Evolutionary conservation across 768 basidiomycete genomes (phyloP), one percentile per base, ranked within the genome.

Genomic region (Astraeus odoratus): DNA sequence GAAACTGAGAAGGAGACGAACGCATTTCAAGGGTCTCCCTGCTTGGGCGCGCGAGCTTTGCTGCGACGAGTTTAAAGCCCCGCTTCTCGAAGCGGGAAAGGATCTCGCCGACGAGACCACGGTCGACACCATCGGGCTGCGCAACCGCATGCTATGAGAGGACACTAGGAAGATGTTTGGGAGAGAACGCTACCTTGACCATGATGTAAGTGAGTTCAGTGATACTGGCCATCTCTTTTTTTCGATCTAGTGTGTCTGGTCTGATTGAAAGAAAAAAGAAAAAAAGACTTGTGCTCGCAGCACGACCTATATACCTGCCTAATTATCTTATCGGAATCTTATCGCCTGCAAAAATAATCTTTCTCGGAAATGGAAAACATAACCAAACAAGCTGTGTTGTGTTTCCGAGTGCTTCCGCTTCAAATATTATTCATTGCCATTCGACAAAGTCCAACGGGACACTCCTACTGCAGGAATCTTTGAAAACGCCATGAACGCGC

Each of bases 51-150:
- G 82, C 82, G 63, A 97, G 75, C 76, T 99, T 97, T 64, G 97
- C 74, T 48, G 95, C 95, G 63, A 86, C 75, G 65, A 98, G 85
- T 78, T 97, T 96, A 83, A 81, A 99, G 55, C 96, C 96, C 56
- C 95, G 91, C 74, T 86, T 82, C 80, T 99, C 96, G 70, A 99
- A 98, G 58, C 95, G 81, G 62, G 76, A 59, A 70, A 95, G 89
- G 81, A 98, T 97, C 73, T 91, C 84, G 65, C 91, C 95, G 66
- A 94, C 75, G 70, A 97, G 86, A 56, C 77, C 83, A 59, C 96
- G 88, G 72, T 97, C 92, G 74, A 99, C 96, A 67, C 95, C 96
- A 72, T 99, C 96, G 59, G 96, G 96, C 94, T 96, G 59, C 15
- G 50, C 19, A 48, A 53, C 27, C 27, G 29, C 25, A 24, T 39